A percentile compares a stretch with the other conserved stretches of the same genome.
phyloP scores from a whole-genome alignment of 331 rosid species.

The Acacia concinna region DNA sequence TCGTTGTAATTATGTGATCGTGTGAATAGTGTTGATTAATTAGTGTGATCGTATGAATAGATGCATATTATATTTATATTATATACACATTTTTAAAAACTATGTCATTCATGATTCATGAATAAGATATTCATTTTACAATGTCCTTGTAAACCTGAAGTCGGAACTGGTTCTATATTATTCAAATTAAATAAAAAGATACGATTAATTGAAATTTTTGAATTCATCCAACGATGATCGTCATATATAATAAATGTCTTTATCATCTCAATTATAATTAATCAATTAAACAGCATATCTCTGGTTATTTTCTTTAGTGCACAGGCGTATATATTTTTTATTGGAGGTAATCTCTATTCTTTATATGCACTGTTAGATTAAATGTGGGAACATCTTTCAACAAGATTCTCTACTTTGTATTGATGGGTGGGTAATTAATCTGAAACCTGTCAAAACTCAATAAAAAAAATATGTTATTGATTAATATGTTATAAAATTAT shows the following conservation, averaged over 20 bases:
- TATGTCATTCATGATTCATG: not conserved
- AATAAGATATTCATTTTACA: too few relatives aligned
- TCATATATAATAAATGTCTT: not conserved
- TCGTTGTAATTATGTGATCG: not conserved
- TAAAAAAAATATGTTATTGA: not conserved
- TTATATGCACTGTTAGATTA: not conserved
- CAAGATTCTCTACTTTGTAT: not conserved
- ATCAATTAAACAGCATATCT: too few relatives aligned
- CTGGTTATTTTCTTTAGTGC: not conserved
- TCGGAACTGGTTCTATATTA: not conserved
- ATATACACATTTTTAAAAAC: too few relatives aligned
- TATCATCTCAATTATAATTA: too few relatives aligned
- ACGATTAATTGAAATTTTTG: not conserved
- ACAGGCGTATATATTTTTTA: not conserved
- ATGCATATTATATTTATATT: not conserved
- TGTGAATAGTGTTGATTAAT: not conserved
- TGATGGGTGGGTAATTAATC: not conserved
- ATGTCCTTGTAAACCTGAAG: not conserved
- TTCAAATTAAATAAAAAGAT: too few relatives aligned
- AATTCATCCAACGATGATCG: not conserved
- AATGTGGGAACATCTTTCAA: too few relatives aligned
- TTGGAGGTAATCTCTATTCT: not conserved
- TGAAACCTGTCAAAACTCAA: not conserved
- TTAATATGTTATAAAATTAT: not conserved
- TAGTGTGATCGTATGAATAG: not conserved